Evolutionary conservation across 2,329 filamentous ascomycete species (phyloP), one percentile per base, ranked within the genome.

Genomic region (Thyridium curvatum): DNA sequence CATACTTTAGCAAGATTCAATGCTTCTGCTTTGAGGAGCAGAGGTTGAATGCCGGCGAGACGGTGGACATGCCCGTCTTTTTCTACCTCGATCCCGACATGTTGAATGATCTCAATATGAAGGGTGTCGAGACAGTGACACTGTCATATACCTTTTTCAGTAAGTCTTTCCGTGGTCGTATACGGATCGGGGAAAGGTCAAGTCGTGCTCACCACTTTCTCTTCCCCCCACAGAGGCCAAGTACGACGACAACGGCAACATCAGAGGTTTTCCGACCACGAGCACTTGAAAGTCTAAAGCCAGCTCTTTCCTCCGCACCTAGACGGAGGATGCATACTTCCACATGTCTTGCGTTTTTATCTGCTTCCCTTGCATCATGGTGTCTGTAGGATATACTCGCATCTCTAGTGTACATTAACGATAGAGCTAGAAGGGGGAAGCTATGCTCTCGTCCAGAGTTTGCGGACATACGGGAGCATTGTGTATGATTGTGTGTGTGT

Each of bases 1-100:
- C 88, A 2, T 98, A 98, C 62, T 98, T 98, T 59, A 94, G 86
- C 77, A 98, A 98, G 75, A 98, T 98, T 34, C 93, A 98, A 64
- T 98, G 93, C 58, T 98, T 98, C 64, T 98, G 93, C 64, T 98
- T 98, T 54, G 93, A 98, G 68, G 91, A 89, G 64, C 93, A 98
- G 72, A 76, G 94, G 45, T 65, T 98, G 48, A 91, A 93, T 58
- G 90, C 90, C 6, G 90, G 91, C 33, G 94, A 98, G 72, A 93
- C 89, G 33, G 93, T 98, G 39, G 93, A 98, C 61, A 98, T 98
- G 94, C 94, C 93, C 0, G 94, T 98, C 1, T 98, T 98, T 64
- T 98, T 98, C 66, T 98, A 97, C 63, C 85, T 98, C 48, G 93
- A 98, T 56, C 93, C 93, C 1, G 93, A 97, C 57, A 83, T 98